Evolutionary conservation across 768 basidiomycete species (phyloP).

Genomic region (Thelephora aurantiotincta): DNA sequence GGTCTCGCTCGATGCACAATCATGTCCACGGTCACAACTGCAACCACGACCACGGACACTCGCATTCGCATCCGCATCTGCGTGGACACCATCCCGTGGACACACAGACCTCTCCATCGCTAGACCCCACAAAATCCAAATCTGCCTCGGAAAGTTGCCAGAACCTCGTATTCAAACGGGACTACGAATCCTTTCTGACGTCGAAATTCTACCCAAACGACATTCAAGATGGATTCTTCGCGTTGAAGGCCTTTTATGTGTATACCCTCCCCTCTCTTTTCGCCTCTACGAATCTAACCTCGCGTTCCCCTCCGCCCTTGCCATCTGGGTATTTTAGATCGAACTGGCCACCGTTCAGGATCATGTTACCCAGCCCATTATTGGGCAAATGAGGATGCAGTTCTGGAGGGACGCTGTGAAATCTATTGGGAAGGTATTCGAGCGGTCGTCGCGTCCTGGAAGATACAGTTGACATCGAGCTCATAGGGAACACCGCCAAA

Average conservation of each 20-base stretch:
- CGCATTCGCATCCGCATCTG: neutral
- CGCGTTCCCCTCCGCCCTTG: neutral
- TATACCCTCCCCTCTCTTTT: conserved; percentile 17
- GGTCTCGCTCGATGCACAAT: too few species aligned
- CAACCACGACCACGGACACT: neutral
- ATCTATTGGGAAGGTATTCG: conserved; percentile 45
- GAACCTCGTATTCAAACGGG: conserved; percentile 59
- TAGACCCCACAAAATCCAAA: conserved; percentile 16
- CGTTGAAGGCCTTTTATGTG: conserved; percentile 75
- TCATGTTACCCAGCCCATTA: conserved; percentile 50
- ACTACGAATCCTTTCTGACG: conserved; percentile 67
- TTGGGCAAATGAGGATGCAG: conserved; percentile 77
- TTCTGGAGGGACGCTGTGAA: conserved; percentile 80
- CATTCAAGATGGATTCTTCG: conserved; percentile 56
- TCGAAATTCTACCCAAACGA: conserved; percentile 60
- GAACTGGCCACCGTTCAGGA: conserved; percentile 73
- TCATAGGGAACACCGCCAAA: conserved; percentile 58
- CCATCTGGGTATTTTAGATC: conserved; percentile 27
- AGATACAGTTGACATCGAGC: conserved; percentile 8
- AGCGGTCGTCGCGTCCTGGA: neutral
- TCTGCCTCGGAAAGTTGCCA: conserved; percentile 45
- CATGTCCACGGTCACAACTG: too few species aligned
- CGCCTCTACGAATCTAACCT: neutral
- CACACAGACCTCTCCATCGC: neutral
- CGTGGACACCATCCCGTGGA: neutral